phyloP scores from a whole-genome alignment of 164 flowering plant genomes.

The Aristolochia contorta region DNA sequence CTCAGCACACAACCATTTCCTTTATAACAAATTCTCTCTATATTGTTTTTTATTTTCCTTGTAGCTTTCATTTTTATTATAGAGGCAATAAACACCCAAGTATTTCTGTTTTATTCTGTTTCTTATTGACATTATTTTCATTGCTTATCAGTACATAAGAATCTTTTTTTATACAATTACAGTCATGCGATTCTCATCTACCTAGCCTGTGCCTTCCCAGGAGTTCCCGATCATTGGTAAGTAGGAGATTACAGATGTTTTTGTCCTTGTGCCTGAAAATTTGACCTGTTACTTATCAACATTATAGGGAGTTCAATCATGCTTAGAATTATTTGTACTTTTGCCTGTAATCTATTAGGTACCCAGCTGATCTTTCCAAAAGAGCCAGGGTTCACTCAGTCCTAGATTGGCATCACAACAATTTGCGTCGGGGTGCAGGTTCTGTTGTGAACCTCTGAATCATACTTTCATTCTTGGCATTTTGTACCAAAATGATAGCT shows the following conservation, averaged over 20 bases:
- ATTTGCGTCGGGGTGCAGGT: slow-evolving; percentile 82
- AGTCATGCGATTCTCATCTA: slow-evolving; percentile 89
- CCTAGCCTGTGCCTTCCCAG: slow-evolving; percentile 76
- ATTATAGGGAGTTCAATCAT: too few species aligned
- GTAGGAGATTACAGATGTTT: slow-evolving; percentile 5
- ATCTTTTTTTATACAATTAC: slow-evolving; percentile 13
- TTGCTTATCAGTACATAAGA: not conserved
- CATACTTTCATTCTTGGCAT: too few species aligned
- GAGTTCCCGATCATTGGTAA: slow-evolving; percentile 84
- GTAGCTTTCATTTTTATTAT: too few species aligned
- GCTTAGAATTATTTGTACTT: not conserved
- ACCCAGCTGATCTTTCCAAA: slow-evolving; percentile 66
- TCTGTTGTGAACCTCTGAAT: not conserved
- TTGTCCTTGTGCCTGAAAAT: not conserved
- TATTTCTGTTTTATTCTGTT: too few species aligned
- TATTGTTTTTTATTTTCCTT: too few species aligned
- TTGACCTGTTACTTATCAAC: too few species aligned
- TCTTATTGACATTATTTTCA: not conserved
- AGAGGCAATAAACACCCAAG: too few species aligned
- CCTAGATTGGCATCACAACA: slow-evolving; percentile 90
- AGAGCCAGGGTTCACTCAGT: slow-evolving; percentile 79
- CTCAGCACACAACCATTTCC: too few species aligned
- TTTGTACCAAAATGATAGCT: too few species aligned
- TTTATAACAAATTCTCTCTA: too few species aligned
- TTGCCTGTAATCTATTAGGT: slow-evolving; percentile 33